A percentile compares a stretch with the other conserved stretches of the same genome.
phyloP scores from a whole-genome alignment of 768 basidiomycete genomes.

The Naganishia antarctica region DNA sequence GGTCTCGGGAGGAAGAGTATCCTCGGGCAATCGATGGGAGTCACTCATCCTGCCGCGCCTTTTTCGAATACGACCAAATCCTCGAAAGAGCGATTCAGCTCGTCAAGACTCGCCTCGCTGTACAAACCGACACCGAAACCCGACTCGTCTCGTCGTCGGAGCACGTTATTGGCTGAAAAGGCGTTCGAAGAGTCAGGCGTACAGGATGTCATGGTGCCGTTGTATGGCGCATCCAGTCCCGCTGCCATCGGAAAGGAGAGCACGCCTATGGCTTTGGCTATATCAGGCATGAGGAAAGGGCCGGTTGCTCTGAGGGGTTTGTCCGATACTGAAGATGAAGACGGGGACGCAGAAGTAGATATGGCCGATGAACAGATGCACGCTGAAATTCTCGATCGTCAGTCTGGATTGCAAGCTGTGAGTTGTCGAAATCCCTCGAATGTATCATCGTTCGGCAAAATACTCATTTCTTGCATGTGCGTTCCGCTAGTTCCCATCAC shows the following conservation, averaged over 20 bases:
- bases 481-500: neutral
- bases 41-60: no score
- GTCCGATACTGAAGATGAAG: neutral
- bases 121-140: conserved; percentile 22
- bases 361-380: neutral
- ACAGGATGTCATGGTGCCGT: conserved; percentile 5
- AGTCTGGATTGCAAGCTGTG: neutral
- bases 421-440: neutral
- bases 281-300: neutral
- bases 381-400: neutral
- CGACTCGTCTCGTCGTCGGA: conserved; percentile 5
- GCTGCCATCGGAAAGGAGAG: neutral
- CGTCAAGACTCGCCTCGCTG: conserved; percentile 5
- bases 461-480: neutral
- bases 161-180: conserved; percentile 6
- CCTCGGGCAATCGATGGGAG: conserved; percentile 7
- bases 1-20: conserved; percentile 1
- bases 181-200: neutral
- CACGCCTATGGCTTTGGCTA: neutral
- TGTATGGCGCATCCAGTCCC: conserved; percentile 4
- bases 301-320: neutral
- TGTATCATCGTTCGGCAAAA: no score
- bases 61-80: neutral
- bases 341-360: neutral
- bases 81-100: neutral